Evolutionary conservation across 2,329 filamentous ascomycete genomes (phyloP), one percentile per base, ranked within the genome.

Genomic region (Neofusicoccum ribis): DNA sequence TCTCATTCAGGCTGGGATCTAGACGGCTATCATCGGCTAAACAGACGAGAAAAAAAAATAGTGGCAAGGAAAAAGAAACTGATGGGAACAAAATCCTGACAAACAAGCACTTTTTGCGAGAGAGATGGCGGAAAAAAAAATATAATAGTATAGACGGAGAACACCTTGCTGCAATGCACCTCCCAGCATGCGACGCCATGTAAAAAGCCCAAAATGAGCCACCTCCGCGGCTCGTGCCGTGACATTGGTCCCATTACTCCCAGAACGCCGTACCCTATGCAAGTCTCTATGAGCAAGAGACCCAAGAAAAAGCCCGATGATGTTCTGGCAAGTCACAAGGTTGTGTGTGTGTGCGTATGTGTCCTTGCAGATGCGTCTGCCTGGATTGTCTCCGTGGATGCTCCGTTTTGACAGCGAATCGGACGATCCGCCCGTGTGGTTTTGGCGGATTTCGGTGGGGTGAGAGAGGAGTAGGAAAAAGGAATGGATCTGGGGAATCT

Each of bases 1-100:
- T 64, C 62, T 64, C 62, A 64, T 64, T 64, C 62, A 64, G 62
- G 62, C 62, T 64, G 49, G 62, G 51, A 56, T 64, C 62, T 64
- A 64, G 62, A 58, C 51, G 50, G 62, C 51, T 64, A 64, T 64
- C 51, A 58, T 64, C 62, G 62, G 62, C 62, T 58, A 34, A 64
- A 46, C 31, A 54, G 46, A 56, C 27, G 43, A 47, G 34, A 49
- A 41, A 44, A 44, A 39, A 58, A 64, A 47, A 56, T 54, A 41
- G 36, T 46, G 23, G 43, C 44, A 58, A 49, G 51, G 62, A 43
- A 50, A 64, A 39, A 31, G 36, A 20, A 54, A 39, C 37, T 51
- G 59, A 41, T 52, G 12, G 47, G 23, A 54, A 37, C 4, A 37
- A 39, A 44, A 44, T 52, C 54, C 41, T 44, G 41, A 44, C 27